Base-by-base conservation (phyloP, 2,329 filamentous ascomycete species). In the Chalaropsis thielavioides region DNA sequence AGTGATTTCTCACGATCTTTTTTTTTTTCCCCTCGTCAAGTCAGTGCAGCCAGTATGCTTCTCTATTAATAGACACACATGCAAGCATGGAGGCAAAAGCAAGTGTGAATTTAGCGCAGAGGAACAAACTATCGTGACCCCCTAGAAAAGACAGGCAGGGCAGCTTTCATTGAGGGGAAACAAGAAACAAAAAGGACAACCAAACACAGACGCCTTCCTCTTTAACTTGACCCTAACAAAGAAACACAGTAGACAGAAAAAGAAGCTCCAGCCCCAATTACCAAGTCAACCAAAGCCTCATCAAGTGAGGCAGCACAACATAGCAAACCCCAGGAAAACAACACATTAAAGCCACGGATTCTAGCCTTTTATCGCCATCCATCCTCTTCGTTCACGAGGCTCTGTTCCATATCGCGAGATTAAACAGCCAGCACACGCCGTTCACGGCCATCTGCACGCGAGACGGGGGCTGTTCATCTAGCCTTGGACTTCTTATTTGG, bases 1-100 rank as follows among this genome's bases (percentile, higher is more conserved):
- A 65, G 46, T 31, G 19, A 62, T 41, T 41, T 43, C 35, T 65
- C 64, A 65, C 58, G 58, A 65, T 65, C 58, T 65, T 61, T 27
- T 11, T 61, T 41, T 43, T 24, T 44, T 24, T 54, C 17, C 17
- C 61, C 35, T 58, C 54, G 31, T 38, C 19, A 46, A 46, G 43
- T 46, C 27, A 38, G 27, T 58, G 54, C 54, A 38, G 54, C 24
- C 8, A n/a, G n/a, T 19, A 38, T 58, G 54, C n/a, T n/a, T 58
- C 54, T 58, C 27, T 58, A 38, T 58, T 58, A 58, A 58, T 38
- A 58, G 54, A 17, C 19, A 58, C 8, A 58, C 17, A 58, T 58
- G 54, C 54, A 58, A 13, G 54, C 54, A 35, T 58, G 19, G 31
- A 31, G 46, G 19, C 11, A 27, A 51, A 49, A 51, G 11, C 19